Evolutionary conservation across 192 early-diverging fungal species (phyloP).

Genomic region (Lobulomyces angularis): DNA sequence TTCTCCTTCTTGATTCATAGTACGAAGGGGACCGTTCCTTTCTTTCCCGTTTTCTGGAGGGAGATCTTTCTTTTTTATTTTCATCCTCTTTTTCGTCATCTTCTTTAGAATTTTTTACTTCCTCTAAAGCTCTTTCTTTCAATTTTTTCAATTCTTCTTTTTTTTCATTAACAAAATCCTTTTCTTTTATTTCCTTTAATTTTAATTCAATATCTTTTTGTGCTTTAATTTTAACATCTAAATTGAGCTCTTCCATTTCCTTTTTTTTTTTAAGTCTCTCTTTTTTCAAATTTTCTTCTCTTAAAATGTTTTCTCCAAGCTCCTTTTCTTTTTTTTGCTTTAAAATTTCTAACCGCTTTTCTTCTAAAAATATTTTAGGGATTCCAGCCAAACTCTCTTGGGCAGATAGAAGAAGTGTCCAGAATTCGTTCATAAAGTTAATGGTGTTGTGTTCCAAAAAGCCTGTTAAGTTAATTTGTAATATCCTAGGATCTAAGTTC

Average conservation of each 20-base stretch:
- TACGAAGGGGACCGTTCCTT: no score
- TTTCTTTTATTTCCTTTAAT: constrained; percentile 1
- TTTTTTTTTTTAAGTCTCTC: no score
- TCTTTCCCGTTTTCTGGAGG: no score
- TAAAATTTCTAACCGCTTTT: no score
- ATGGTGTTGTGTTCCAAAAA: constrained; percentile 77
- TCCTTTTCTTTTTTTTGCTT: no score
- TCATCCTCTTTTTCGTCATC: no score
- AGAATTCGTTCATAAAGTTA: constrained; percentile 74
- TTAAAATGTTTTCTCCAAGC: no score
- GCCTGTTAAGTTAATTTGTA: constrained; percentile 92
- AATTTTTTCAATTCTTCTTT: constrained; percentile 6
- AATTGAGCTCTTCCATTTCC: no score
- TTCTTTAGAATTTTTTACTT: no score
- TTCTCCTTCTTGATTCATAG: no score
- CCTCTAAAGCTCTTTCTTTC: constrained; percentile 13
- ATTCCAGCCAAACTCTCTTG: constrained; percentile 72
- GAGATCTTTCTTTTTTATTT: no score
- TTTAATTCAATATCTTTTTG: constrained; percentile 1
- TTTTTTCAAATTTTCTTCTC: no score
- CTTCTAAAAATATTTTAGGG: constrained; percentile 69
- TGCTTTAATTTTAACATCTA: constrained; percentile 13
- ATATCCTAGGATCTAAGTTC: constrained; percentile 69
- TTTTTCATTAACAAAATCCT: background rate
- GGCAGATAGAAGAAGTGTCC: constrained; percentile 82